Conservation (phyloP, 371 early-diverging fungal genomes). For the Blastocladiella emersonii region DNA sequence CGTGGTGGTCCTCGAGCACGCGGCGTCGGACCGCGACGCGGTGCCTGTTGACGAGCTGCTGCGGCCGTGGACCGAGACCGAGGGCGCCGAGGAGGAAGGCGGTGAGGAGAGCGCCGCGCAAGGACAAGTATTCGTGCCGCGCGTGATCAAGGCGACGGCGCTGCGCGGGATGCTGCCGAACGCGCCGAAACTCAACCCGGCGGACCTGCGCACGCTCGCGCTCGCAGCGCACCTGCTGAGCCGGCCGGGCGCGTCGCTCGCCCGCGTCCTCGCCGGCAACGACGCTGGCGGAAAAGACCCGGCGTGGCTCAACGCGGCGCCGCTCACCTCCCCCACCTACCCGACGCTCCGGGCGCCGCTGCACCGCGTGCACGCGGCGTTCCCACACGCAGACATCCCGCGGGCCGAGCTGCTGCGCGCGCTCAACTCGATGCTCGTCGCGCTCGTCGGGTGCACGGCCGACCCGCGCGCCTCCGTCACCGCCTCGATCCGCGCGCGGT, state of each 20-base stretch:
- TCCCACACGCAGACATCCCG: not conserved
- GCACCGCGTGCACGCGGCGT: not conserved
- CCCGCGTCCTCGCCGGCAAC: not conserved
- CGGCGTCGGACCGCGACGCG: not conserved
- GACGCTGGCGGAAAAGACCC: not conserved
- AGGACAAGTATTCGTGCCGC: too few species aligned
- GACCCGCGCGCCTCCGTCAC: not conserved
- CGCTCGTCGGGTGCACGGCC: not conserved
- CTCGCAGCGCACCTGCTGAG: not conserved
- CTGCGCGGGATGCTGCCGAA: not conserved
- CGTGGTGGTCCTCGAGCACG: not conserved
- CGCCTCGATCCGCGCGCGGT: not conserved
- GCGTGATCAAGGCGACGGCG: too few species aligned
- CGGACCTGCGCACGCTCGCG: not conserved
- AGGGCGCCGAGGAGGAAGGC: not conserved
- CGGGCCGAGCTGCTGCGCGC: not conserved
- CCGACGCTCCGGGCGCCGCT: not conserved
- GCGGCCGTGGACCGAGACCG: not conserved
- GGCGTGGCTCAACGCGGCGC: conserved; percentile 2
- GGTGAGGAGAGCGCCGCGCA: not conserved
- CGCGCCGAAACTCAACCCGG: not conserved
- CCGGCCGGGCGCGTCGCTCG: not conserved
- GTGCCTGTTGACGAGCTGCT: not conserved
- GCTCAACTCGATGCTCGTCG: not conserved
- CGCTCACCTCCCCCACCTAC: not conserved